phyloP scores from a whole-genome alignment of 441 rosid genomes.

The Pelargonium fulgidum region DNA sequence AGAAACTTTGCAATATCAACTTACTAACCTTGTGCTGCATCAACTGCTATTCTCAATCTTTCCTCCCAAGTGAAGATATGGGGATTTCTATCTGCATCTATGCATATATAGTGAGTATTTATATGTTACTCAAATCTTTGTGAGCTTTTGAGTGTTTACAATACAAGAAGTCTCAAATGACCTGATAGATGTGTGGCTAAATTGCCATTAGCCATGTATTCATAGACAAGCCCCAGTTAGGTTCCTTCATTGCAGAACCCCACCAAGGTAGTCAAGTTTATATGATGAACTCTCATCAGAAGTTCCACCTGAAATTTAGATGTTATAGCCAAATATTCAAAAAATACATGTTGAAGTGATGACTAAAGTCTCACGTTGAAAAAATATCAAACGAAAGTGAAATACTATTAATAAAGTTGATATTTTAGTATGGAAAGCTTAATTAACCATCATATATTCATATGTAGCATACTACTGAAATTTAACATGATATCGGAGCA shows the following conservation, averaged over 20 bases:
- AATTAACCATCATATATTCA: too few relatives aligned
- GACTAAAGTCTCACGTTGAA: too few relatives aligned
- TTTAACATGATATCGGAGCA: too few relatives aligned
- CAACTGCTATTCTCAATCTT: constrained; percentile 9
- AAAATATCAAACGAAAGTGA: too few relatives aligned
- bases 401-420: too few relatives aligned
- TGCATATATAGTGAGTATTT: too few relatives aligned
- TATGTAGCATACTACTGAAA: too few relatives aligned
- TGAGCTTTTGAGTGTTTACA: too few relatives aligned
- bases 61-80: constrained; percentile 8
- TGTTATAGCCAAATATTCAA: not conserved
- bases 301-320: constrained; percentile 2
- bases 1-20: not conserved
- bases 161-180: not conserved
- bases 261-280: not conserved
- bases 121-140: too few relatives aligned
- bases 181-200: not conserved
- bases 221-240: constrained; percentile 6
- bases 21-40: constrained; percentile 14
- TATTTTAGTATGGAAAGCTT: too few relatives aligned
- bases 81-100: not conserved
- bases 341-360: too few relatives aligned
- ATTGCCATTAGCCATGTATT: constrained; percentile 14
- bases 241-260: constrained; percentile 4
- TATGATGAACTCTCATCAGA: constrained; percentile 9